These are phyloP conservation scores for Pleodorina starrii DNA, from an alignment of 139 green algal genomes.

Conservation along the genomic window DNA sequence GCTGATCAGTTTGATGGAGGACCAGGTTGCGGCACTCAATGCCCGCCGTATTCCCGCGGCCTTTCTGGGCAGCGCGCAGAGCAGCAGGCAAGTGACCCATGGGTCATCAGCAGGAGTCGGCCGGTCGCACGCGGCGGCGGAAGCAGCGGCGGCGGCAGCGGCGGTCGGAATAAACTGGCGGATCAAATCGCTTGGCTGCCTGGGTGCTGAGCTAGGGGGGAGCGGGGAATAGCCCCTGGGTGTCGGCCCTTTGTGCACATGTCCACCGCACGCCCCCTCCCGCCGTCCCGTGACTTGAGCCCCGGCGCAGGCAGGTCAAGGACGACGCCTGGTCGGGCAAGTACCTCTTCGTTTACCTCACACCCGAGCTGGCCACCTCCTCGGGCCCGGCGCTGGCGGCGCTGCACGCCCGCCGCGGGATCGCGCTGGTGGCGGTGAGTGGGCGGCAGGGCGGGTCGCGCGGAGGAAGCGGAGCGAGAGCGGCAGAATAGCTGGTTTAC, in stretches of 20 bases:
- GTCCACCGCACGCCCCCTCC: too few relatives aligned
- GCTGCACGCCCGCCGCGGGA: constrained; percentile 57
- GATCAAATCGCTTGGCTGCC: too few relatives aligned
- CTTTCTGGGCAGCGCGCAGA: constrained; percentile 78
- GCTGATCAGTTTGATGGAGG: constrained; percentile 96
- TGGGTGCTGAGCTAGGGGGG: too few relatives aligned
- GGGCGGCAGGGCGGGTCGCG: too few relatives aligned
- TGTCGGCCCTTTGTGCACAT: too few relatives aligned
- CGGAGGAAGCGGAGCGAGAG: too few relatives aligned
- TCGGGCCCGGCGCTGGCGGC: constrained; percentile 47
- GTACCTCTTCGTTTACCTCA: constrained; percentile 79
- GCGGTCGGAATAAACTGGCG: too few relatives aligned
- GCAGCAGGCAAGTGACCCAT: constrained; percentile 28
- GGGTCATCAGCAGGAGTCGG: neutral
- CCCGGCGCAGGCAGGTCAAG: constrained; percentile 53
- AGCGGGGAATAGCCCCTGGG: too few relatives aligned
- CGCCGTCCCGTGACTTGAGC: neutral
- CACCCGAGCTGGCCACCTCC: constrained; percentile 71
- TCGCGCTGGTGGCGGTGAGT: constrained; percentile 76
- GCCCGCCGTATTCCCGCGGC: constrained; percentile 64
- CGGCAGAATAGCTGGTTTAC: too few relatives aligned
- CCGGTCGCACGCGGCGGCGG: too few relatives aligned
- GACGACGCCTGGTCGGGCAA: constrained; percentile 67
- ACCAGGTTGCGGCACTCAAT: constrained; percentile 80
- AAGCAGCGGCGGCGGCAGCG: too few relatives aligned